A percentile compares a stretch with the other conserved stretches of the same genome.
Conservation (phyloP, 352 stramenopile genomes). For the Phytopythium vexans region DNA sequence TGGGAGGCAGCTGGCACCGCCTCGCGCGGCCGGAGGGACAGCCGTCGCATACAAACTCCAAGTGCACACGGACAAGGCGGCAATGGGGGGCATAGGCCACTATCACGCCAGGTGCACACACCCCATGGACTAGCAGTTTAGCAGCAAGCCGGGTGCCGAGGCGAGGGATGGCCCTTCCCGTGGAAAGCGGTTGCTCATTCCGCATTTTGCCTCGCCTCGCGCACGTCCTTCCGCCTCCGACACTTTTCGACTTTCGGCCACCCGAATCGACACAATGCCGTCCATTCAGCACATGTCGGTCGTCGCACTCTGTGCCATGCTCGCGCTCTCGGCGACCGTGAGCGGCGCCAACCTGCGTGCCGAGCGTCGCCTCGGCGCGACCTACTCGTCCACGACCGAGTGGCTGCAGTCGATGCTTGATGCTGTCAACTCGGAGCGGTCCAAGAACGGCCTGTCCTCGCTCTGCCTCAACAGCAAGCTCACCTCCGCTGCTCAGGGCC, state of each 20-base stretch:
- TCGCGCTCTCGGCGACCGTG: not conserved
- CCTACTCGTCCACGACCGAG: not conserved
- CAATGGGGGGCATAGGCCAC: too few relatives aligned
- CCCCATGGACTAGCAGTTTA: too few relatives aligned
- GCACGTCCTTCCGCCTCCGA: not conserved
- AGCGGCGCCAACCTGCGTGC: not conserved
- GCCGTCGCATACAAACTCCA: too few relatives aligned
- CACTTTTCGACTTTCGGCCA: constrained; percentile 9
- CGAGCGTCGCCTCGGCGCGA: constrained; percentile 3
- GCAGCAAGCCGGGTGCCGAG: too few relatives aligned
- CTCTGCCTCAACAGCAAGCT: constrained; percentile 41
- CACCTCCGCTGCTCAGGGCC: constrained; percentile 16
- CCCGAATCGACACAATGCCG: constrained; percentile 10
- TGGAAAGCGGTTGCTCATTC: constrained; percentile 2
- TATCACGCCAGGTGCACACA: too few relatives aligned
- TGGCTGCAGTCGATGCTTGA: constrained; percentile 29
- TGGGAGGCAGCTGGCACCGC: too few relatives aligned
- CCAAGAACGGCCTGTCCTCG: constrained; percentile 18
- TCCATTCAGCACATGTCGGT: not conserved
- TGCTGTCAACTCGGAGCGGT: constrained; percentile 48
- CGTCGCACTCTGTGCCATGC: not conserved
- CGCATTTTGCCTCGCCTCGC: not conserved
- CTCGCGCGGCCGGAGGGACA: too few relatives aligned
- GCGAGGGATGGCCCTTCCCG: not conserved
- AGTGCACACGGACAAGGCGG: too few relatives aligned